A percentile compares a stretch with the other conserved stretches of the same genome.
Conservation (phyloP, 2,329 filamentous ascomycete genomes). For the Fusarium gaditjirri region DNA sequence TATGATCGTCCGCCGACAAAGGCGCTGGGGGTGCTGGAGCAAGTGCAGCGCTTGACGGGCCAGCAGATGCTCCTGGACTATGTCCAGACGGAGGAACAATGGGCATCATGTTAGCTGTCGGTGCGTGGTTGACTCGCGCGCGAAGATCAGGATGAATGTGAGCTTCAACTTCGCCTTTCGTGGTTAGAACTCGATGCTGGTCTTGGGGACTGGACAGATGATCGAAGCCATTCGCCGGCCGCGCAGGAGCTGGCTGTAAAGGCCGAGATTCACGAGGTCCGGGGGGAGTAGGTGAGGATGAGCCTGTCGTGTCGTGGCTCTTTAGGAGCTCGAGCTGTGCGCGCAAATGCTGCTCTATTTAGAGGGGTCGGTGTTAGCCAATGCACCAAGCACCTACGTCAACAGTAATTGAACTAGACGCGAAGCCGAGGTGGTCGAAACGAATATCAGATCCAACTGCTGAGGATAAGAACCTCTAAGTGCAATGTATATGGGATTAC, state of each 20-base stretch:
- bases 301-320: conserved; percentile 51
- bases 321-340: conserved; percentile 58
- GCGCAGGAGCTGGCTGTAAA: conserved; percentile 46
- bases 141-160: conserved; percentile 63
- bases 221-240: conserved; percentile 59
- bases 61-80: conserved; percentile 45
- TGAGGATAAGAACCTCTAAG: conserved; percentile 19
- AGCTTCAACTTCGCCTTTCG: conserved; percentile 55
- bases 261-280: conserved; percentile 47
- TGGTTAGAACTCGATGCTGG: conserved; percentile 48
- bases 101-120: conserved; percentile 53
- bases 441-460: conserved; percentile 12
- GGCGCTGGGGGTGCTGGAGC: conserved; percentile 48
- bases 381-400: conserved; percentile 29
- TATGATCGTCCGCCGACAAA: conserved; percentile 42
- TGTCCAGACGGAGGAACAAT: conserved; percentile 49
- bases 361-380: conserved; percentile 41
- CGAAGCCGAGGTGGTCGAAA: conserved; percentile 22
- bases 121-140: conserved; percentile 45
- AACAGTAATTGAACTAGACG: conserved; percentile 26
- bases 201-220: conserved; percentile 51
- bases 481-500: conserved; percentile 29
- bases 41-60: conserved; percentile 43
- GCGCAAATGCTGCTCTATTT: conserved; percentile 55
- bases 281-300: conserved; percentile 45